Percentiles rank a stretch among this genome's conserved stretches.
Conservation (phyloP, 306 rosid genomes). For the Prunus mongolica region DNA sequence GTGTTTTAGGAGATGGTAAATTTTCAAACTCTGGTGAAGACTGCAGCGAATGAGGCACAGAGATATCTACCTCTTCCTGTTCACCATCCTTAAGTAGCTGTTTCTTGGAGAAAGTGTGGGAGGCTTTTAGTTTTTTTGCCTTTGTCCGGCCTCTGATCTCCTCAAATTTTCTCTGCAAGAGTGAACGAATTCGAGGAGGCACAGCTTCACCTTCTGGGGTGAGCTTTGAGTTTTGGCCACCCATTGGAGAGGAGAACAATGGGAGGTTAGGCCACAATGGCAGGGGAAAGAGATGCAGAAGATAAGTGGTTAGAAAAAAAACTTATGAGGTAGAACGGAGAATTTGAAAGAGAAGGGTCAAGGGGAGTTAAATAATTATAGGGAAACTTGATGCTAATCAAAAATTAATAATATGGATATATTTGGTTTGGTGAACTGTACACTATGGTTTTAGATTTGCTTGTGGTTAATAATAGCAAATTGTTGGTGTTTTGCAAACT, state of each 20-base stretch:
- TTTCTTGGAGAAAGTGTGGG: conserved; percentile 40
- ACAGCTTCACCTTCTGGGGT: conserved; percentile 24
- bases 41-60: not conserved
- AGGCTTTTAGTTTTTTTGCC: not conserved
- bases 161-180: conserved; percentile 15
- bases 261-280: conserved; percentile 9
- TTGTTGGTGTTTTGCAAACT: not conserved
- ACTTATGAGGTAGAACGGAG: not conserved
- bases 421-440: not conserved
- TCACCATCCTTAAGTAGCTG: conserved; percentile 29
- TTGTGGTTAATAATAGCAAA: conserved; percentile 10
- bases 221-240: conserved; percentile 50
- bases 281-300: not conserved
- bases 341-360: conserved; percentile 17
- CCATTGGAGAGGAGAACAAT: conserved; percentile 43
- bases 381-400: not conserved
- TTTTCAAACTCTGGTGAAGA: conserved; percentile 6
- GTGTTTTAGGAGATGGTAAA: conserved; percentile 13
- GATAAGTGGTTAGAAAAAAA: conserved; percentile 5
- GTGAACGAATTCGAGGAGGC: conserved; percentile 35
- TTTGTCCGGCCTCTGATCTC: conserved; percentile 32
- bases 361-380: not conserved
- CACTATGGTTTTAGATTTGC: not conserved
- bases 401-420: too few relatives aligned
- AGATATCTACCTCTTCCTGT: conserved; percentile 15